These are phyloP conservation scores for Arthroderma sp. DNA, from an alignment of 2,329 filamentous ascomycete genomes.

Conservation along the genomic window DNA sequence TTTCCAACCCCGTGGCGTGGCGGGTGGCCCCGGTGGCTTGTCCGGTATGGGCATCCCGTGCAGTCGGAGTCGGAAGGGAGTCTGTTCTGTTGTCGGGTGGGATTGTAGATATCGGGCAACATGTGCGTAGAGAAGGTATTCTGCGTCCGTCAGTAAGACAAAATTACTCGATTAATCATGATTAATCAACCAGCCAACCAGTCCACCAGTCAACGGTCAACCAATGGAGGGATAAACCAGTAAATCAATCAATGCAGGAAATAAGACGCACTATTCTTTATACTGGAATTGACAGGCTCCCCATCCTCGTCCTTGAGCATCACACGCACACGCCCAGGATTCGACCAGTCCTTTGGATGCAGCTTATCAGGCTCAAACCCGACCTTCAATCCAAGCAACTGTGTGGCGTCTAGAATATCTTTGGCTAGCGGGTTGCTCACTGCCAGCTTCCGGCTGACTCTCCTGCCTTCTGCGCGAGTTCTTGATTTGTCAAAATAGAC, in stretches of 20 bases:
- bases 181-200: too few species aligned
- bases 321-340: slow-evolving; percentile 80
- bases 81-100: slow-evolving; percentile 63
- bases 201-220: too few species aligned
- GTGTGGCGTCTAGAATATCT: slow-evolving; percentile 79
- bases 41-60: slow-evolving; percentile 57
- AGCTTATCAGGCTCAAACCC: slow-evolving; percentile 84
- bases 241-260: too few species aligned
- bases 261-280: slow-evolving; percentile 51
- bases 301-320: slow-evolving; percentile 50
- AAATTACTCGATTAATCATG: too few species aligned
- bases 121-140: slow-evolving; percentile 78
- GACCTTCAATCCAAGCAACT: slow-evolving; percentile 46
- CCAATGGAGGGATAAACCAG: too few species aligned
- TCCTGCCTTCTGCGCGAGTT: slow-evolving; percentile 62
- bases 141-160: slow-evolving; percentile 22
- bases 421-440: slow-evolving; percentile 76
- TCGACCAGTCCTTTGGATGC: slow-evolving; percentile 95
- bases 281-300: slow-evolving; percentile 36
- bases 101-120: slow-evolving; percentile 63
- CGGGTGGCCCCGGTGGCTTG: slow-evolving; percentile 59
- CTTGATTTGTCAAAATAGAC: slow-evolving; percentile 75
- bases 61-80: slow-evolving; percentile 60
- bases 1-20: slow-evolving; percentile 82
- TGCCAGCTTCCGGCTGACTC: slow-evolving; percentile 60